Conservation (phyloP, 1,284 basidiomycete genomes). For the Cerrena zonata region DNA sequence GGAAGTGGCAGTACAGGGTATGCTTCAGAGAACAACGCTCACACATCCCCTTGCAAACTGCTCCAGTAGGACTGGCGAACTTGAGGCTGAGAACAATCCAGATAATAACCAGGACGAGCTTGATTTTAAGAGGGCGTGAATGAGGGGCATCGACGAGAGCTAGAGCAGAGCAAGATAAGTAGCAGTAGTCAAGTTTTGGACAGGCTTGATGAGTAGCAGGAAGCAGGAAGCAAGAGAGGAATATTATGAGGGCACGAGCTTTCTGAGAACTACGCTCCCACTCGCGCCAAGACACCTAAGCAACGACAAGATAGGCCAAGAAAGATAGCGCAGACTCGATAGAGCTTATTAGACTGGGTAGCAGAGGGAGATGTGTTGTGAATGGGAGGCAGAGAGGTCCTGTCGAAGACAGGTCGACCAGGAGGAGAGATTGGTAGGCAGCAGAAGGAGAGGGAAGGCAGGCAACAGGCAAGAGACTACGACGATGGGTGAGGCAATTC, state of each 20-base stretch:
- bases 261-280: conserved; percentile 48
- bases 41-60: conserved; percentile 20
- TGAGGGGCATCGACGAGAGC: neutral
- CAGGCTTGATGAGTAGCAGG: no score
- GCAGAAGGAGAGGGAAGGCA: neutral
- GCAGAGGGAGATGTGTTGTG: conserved; percentile 1
- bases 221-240: neutral
- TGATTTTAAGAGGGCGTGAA: neutral
- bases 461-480: neutral
- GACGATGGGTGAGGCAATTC: conserved; percentile 30
- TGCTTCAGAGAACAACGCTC: conserved; percentile 34
- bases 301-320: conserved; percentile 3
- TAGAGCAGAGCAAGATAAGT: neutral
- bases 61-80: neutral
- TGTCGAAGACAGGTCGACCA: neutral
- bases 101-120: neutral
- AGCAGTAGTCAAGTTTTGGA: neutral
- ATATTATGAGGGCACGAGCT: conserved; percentile 27
- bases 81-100: neutral
- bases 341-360: neutral
- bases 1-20: no score
- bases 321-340: conserved; percentile 1
- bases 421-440: neutral
- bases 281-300: conserved; percentile 20
- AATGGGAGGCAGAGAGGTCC: conserved; percentile 8